Base-by-base conservation (phyloP, 129 eudicot genomes). In the Chrysanthemum lavandulifolium region DNA sequence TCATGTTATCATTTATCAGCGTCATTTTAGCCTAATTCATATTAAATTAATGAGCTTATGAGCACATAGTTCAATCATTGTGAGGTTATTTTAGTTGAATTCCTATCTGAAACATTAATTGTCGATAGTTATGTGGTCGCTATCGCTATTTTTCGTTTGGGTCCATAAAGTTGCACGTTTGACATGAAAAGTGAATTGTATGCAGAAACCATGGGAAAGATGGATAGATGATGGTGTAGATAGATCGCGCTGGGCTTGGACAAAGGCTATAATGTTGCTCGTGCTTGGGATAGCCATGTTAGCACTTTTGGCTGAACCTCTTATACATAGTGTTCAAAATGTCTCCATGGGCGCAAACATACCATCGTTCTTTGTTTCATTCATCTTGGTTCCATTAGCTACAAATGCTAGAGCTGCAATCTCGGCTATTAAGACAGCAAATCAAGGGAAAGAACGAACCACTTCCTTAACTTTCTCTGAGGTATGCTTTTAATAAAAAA, bases 391-490 rank as follows among this genome's bases (percentile, higher is more conserved):
- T 73, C 96, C 96, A 4, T 55, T 89, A 65, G 96, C 92, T 33
- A 89, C 96, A 62, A 89, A 89, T 61, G 87, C 92, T 5, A 76
- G 90, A 70, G 80, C 72, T 18, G 85, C 92, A 33, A 79, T 84
- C 62, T 82, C 96, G 2, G 90, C 90, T 18, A 71, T 89, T 74
- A 74, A 53, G 65, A 75, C 86, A 16, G 85, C 78, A 49, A 71
- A 83, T 11, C 68, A 74, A 66, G 79, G 79, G 81, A 86, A 81
- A 70, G 70, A 63, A 25, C 82, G 77, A 49, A 81, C 85, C 8
- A 81, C 81, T 70, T 89, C 96, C 54, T 82, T 86, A 80, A 84
- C 96, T 68, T 86, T 89, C 78, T 89, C 96, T 1, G 96, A 89
- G 96, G 96, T 86, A 51, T 53, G 76, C 61, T 25, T 71, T 48